Conservation (phyloP, 495 filamentous ascomycete genomes). For the Podospora pseudoanserina region DNA sequence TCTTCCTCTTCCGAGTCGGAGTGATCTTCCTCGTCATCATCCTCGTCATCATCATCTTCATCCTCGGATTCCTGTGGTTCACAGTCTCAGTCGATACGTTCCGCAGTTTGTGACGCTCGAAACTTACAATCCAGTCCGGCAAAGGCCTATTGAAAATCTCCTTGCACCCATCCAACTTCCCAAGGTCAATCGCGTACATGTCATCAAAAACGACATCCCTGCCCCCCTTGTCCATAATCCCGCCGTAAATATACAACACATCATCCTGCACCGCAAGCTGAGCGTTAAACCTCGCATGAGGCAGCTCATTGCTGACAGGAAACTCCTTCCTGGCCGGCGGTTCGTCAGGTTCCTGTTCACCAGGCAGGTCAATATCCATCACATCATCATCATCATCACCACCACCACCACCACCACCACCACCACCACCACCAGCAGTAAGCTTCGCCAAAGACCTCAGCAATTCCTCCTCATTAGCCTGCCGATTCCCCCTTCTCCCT, state of each 20-base stretch:
- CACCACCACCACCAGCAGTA: constrained; percentile 30
- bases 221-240: constrained; percentile 92
- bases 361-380: constrained; percentile 49
- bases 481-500: constrained; percentile 61
- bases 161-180: constrained; percentile 86
- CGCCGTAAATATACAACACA: constrained; percentile 86
- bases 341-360: constrained; percentile 36
- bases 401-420: constrained; percentile 9
- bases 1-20: constrained; percentile 65
- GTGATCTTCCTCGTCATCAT: constrained; percentile 64
- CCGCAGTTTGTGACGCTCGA: too few species aligned
- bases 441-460: constrained; percentile 78
- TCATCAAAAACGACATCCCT: constrained; percentile 93
- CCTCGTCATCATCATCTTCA: constrained; percentile 65
- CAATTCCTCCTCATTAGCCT: constrained; percentile 86
- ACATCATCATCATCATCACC: constrained; percentile 12
- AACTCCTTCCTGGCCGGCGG: constrained; percentile 51
- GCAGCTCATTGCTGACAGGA: constrained; percentile 67
- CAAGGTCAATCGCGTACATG: constrained; percentile 84
- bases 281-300: constrained; percentile 83
- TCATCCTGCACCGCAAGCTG: constrained; percentile 89
- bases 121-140: constrained; percentile 73
- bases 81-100: constrained; percentile 14
- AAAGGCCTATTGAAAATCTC: constrained; percentile 81
- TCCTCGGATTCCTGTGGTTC: constrained; percentile 56